A percentile compares a stretch with the other conserved stretches of the same genome.
Evolutionary conservation across 495 filamentous ascomycete species (phyloP).

Genomic region (Glonium stellatum): DNA sequence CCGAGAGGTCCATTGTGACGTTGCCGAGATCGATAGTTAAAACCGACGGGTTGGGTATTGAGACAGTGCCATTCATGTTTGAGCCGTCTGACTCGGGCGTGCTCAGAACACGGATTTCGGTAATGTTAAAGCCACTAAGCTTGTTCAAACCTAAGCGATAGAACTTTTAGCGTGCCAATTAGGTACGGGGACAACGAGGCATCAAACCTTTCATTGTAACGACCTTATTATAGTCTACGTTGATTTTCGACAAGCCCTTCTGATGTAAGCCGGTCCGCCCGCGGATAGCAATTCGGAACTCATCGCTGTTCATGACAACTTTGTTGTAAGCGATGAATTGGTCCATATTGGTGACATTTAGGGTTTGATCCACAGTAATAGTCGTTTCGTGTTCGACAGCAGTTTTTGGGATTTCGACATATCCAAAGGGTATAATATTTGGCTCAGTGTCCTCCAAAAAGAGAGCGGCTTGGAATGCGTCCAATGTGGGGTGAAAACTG

Average conservation of each 20-base stretch:
- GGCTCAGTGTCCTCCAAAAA: slow-evolving; percentile 49
- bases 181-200: not conserved
- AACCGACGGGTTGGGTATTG: slow-evolving; percentile 64
- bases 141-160: slow-evolving; percentile 47
- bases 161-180: not conserved
- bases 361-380: slow-evolving; percentile 47
- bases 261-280: slow-evolving; percentile 51
- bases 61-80: slow-evolving; percentile 58
- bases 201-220: slow-evolving; percentile 50
- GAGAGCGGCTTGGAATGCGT: slow-evolving; percentile 48
- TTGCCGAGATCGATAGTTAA: slow-evolving; percentile 62
- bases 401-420: slow-evolving; percentile 48
- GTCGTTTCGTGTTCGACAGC: slow-evolving; percentile 50
- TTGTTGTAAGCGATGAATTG: slow-evolving; percentile 54
- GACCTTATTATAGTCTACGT: slow-evolving; percentile 51
- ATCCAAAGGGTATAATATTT: slow-evolving; percentile 50
- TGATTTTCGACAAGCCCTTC: slow-evolving; percentile 43
- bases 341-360: slow-evolving; percentile 45
- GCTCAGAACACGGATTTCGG: slow-evolving; percentile 44
- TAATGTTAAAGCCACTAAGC: slow-evolving; percentile 54
- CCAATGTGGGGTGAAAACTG: slow-evolving; percentile 49
- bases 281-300: slow-evolving; percentile 51
- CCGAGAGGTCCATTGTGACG: slow-evolving; percentile 53
- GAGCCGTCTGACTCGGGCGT: slow-evolving; percentile 38
- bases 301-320: slow-evolving; percentile 49